Evolutionary conservation across 1,284 basidiomycete species (phyloP).

Genomic region (Rhizoctonia solani): DNA sequence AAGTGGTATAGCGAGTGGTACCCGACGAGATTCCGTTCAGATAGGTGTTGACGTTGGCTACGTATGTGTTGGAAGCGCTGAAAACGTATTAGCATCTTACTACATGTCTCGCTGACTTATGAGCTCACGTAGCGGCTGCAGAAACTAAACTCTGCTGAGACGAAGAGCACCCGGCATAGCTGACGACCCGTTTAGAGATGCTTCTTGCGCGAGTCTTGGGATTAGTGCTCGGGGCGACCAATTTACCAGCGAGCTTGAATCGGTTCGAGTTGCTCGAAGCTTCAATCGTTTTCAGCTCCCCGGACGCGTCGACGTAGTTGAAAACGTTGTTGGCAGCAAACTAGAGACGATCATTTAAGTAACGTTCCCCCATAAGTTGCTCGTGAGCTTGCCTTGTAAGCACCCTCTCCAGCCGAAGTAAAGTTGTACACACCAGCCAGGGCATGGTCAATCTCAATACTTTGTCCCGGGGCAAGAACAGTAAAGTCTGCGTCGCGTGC

Average conservation of each 20-base stretch:
- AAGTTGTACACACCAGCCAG: constrained; percentile 38
- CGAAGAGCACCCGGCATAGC: constrained; percentile 22
- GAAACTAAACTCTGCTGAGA: constrained; percentile 17
- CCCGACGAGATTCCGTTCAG: constrained; percentile 2
- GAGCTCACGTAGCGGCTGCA: constrained; percentile 29
- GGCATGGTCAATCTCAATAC: constrained; percentile 31
- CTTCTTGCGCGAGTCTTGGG: background rate
- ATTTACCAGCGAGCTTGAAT: constrained; percentile 33
- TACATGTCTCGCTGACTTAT: background rate
- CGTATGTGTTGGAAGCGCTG: constrained; percentile 26
- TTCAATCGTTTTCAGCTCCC: constrained; percentile 21
- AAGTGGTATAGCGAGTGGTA: constrained; percentile 31
- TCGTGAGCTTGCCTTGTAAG: constrained; percentile 3
- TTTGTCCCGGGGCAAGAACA: constrained; percentile 36
- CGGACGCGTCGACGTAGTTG: constrained; percentile 22
- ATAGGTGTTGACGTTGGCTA: constrained; percentile 14
- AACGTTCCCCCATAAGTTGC: background rate
- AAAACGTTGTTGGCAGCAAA: constrained; percentile 30
- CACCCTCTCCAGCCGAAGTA: constrained; percentile 27
- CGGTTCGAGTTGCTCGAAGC: constrained; percentile 16
- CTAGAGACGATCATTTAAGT: background rate
- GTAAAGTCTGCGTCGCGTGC: constrained; percentile 14
- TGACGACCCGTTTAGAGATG: constrained; percentile 15
- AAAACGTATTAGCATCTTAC: background rate
- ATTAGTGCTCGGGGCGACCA: constrained; percentile 13